phyloP scores from a whole-genome alignment of 805 yeast genomes.

The Wickerhamiella bombiphila region DNA sequence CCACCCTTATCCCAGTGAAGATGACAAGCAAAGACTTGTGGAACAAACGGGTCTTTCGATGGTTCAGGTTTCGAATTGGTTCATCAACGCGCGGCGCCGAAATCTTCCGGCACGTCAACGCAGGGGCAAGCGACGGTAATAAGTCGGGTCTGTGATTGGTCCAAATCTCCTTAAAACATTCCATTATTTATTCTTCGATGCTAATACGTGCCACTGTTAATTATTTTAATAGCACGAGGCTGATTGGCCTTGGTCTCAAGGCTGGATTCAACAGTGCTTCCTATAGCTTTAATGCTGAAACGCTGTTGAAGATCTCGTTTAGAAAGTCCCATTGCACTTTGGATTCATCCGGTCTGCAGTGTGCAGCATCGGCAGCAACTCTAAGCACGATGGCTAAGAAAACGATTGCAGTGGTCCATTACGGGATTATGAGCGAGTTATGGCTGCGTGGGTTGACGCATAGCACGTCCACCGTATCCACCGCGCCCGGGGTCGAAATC shows the following conservation, averaged over 20 bases:
- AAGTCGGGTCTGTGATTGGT: not conserved
- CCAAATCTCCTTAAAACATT: not conserved
- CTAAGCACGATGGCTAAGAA: no score
- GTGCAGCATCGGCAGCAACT: no score
- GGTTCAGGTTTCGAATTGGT: constrained; percentile 77
- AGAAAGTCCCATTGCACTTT: no score
- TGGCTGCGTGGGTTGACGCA: no score
- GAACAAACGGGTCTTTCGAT: constrained; percentile 61
- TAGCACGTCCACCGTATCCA: constrained; percentile 25
- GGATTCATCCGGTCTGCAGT: no score
- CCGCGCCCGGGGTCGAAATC: constrained; percentile 33
- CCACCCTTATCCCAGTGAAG: constrained; percentile 74
- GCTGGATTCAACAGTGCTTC: no score
- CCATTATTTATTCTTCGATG: not conserved
- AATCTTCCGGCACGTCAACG: constrained; percentile 32
- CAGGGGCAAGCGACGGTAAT: constrained; percentile 8
- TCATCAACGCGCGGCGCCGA: constrained; percentile 72
- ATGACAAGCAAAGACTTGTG: constrained; percentile 58
- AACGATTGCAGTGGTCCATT: no score
- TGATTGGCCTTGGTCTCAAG: no score
- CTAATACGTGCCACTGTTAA: not conserved
- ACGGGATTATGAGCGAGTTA: no score
- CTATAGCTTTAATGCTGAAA: no score
- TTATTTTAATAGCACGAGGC: no score
- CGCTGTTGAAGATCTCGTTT: no score